Percentiles rank a stretch among this genome's conserved stretches.
These are phyloP conservation scores for Trypanosoma scelopori DNA, from an alignment of 208 protist genomes.

Conservation along the genomic window DNA sequence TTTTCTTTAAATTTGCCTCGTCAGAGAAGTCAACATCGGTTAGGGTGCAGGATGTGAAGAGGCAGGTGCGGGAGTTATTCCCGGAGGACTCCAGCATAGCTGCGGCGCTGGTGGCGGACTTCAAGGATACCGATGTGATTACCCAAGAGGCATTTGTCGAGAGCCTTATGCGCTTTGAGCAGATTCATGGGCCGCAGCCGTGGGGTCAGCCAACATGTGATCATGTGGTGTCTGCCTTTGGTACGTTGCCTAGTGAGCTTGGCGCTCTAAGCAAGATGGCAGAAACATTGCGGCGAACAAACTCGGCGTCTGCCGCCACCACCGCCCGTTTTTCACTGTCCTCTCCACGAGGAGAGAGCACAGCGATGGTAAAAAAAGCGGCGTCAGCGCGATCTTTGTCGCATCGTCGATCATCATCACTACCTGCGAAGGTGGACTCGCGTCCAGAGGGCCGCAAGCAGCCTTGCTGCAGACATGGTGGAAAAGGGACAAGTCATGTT, in stretches of 20 bases:
- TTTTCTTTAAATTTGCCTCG: constrained; percentile 85
- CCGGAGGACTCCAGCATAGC: constrained; percentile 61
- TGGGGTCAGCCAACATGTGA: constrained; percentile 39
- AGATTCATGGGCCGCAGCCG: constrained; percentile 44
- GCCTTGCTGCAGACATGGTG: not conserved
- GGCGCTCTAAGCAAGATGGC: not conserved
- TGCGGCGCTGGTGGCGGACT: constrained; percentile 33
- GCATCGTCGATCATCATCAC: constrained; percentile 9
- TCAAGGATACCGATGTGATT: constrained; percentile 26
- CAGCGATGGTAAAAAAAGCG: not conserved
- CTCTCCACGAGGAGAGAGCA: not conserved
- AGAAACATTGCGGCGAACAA: not conserved
- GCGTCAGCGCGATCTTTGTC: not conserved
- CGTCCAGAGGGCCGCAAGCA: not conserved
- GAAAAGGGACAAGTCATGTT: not conserved
- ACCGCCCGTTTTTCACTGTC: no score
- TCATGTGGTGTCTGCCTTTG: not conserved
- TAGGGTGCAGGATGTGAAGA: constrained; percentile 39
- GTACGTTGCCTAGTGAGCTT: not conserved
- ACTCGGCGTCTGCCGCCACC: not conserved
- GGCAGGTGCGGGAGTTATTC: constrained; percentile 51
- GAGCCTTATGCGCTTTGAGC: constrained; percentile 50
- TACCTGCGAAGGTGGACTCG: not conserved
- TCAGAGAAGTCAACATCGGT: constrained; percentile 31
- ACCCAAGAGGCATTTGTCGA: constrained; percentile 57